Conservation (phyloP, 495 filamentous ascomycete species). For the Aspergillus bertholletiae region DNA sequence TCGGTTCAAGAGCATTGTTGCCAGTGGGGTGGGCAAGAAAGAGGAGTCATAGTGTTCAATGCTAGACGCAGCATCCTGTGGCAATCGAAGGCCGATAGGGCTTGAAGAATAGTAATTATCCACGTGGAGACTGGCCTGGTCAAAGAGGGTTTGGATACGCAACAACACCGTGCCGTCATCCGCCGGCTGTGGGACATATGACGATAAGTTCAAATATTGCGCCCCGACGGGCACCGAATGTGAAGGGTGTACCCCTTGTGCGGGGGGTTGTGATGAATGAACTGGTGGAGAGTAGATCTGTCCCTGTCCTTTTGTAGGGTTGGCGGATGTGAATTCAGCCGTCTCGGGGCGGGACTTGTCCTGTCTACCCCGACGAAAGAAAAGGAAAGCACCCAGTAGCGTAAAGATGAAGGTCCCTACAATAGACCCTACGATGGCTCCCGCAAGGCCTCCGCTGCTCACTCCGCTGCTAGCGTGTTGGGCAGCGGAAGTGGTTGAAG, state of each 20-base stretch:
- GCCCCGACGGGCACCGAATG: neutral
- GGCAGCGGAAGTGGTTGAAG: neutral
- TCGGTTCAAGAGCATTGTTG: conserved; percentile 10
- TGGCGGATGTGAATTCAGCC: neutral
- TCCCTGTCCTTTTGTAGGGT: neutral
- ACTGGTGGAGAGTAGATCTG: neutral
- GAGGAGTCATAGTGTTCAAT: conserved; percentile 17
- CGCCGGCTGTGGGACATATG: conserved; percentile 15
- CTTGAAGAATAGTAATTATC: conserved; percentile 26
- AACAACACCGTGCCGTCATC: conserved; percentile 20
- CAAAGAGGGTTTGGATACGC: conserved; percentile 22
- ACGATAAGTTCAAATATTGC: neutral
- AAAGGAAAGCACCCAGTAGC: conserved; percentile 20
- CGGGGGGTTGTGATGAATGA: neutral
- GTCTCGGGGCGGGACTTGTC: neutral
- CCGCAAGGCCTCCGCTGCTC: conserved; percentile 26
- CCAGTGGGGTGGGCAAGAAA: conserved; percentile 8
- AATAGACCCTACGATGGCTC: conserved; percentile 27
- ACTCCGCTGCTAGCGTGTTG: neutral
- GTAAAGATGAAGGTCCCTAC: conserved; percentile 25
- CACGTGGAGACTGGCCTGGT: conserved; percentile 25
- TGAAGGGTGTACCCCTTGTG: neutral
- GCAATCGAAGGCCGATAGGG: neutral
- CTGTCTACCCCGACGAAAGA: conserved; percentile 19
- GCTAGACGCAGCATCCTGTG: neutral